phyloP scores from a whole-genome alignment of 1,284 basidiomycete species.

The Trichosporon sp. region DNA sequence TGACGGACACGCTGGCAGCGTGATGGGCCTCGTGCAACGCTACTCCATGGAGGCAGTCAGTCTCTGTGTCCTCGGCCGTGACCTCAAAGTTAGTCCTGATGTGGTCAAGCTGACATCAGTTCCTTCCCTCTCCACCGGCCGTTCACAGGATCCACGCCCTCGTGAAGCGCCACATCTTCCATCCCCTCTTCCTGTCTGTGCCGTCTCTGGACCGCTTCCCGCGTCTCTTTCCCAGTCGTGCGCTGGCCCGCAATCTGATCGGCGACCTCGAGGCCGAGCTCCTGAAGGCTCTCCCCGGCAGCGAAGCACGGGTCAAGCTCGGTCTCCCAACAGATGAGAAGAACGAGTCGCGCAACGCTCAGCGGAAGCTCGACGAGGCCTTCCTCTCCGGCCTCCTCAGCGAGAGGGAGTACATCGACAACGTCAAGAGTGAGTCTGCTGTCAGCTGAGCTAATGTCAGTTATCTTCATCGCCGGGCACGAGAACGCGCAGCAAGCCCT shows the following conservation, averaged over 20 bases:
- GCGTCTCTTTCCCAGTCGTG: slow-evolving; percentile 15
- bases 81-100: not conserved
- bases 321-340: not conserved
- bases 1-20: not conserved
- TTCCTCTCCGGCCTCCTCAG: not conserved
- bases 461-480: slow-evolving; percentile 23
- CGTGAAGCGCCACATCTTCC: slow-evolving; percentile 22
- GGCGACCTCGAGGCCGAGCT: slow-evolving; percentile 16
- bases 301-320: slow-evolving; percentile 1
- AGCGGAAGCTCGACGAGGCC: slow-evolving; percentile 9
- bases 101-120: not conserved
- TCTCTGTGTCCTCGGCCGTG: slow-evolving; percentile 13
- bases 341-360: not conserved
- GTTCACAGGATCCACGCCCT: slow-evolving; percentile 19
- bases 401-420: slow-evolving; percentile 20
- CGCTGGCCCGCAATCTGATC: not conserved
- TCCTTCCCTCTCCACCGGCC: not conserved
- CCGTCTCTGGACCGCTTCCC: slow-evolving; percentile 15
- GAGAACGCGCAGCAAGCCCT: slow-evolving; percentile 23
- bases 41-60: slow-evolving; percentile 16
- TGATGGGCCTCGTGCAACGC: slow-evolving; percentile 8
- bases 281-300: not conserved
- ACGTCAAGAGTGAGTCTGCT: slow-evolving; percentile 16
- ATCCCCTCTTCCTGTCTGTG: slow-evolving; percentile 19
- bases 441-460: not conserved